Percentiles rank a stretch among this genome's conserved stretches.
phyloP scores from a whole-genome alignment of 2,329 filamentous ascomycete genomes.

The Cryphonectria radicalis region DNA sequence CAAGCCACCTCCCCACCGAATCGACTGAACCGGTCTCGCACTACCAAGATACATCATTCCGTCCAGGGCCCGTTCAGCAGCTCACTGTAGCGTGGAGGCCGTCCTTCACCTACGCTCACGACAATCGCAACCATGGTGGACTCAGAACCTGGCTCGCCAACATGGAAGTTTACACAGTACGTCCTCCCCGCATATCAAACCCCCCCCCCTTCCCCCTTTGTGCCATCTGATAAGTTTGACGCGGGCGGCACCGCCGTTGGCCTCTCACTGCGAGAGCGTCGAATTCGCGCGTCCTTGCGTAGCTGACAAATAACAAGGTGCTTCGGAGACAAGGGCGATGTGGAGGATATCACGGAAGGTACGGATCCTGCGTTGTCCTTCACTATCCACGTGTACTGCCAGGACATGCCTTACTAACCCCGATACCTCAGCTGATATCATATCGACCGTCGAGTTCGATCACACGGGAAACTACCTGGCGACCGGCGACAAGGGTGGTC shows the following conservation, averaged over 20 bases:
- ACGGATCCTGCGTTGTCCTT: constrained; percentile 15
- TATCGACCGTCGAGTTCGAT: constrained; percentile 89
- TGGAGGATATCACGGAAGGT: constrained; percentile 93
- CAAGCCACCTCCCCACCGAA: constrained; percentile 14
- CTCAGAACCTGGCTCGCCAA: constrained; percentile 90
- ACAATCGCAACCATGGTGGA: constrained; percentile 81
- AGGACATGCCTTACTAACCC: constrained; percentile 33
- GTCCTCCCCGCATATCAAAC: constrained; percentile 42
- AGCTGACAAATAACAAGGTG: constrained; percentile 64
- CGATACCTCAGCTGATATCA: constrained; percentile 73
- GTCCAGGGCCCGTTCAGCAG: constrained; percentile 13
- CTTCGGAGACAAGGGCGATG: constrained; percentile 99
- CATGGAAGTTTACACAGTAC: constrained; percentile 99
- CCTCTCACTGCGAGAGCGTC: neutral
- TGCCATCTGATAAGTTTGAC: neutral
- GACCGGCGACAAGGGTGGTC: constrained; percentile 86
- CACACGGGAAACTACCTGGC: constrained; percentile 89
- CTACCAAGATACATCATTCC: constrained; percentile 18
- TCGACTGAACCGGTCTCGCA: constrained; percentile 18
- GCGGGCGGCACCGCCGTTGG: neutral
- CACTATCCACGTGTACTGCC: constrained; percentile 1
- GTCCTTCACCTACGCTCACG: constrained; percentile 34
- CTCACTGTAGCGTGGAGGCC: constrained; percentile 35
- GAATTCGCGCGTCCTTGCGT: neutral
- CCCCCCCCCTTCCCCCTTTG: neutral